phyloP scores from a whole-genome alignment of 305 asterid species.

The Solanum hybrid region DNA sequence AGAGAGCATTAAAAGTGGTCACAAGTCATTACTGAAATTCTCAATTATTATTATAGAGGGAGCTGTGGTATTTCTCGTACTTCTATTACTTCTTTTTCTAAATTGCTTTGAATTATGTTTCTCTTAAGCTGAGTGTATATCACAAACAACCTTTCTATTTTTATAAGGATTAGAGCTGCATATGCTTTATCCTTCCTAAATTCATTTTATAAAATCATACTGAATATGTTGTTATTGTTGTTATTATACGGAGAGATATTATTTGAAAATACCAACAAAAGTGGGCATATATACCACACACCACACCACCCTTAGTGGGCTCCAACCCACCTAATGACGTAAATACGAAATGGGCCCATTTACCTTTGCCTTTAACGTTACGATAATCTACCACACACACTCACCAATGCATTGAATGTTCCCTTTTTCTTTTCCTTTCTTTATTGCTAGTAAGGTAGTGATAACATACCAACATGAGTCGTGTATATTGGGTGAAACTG shows the following conservation, averaged over 20 bases:
- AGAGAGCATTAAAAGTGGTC: conserved; percentile 1
- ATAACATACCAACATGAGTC: neutral
- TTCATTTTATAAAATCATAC: too few relatives aligned
- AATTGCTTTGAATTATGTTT: neutral
- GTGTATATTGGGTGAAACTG: too few relatives aligned
- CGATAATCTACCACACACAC: conserved; percentile 1
- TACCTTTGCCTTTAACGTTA: conserved; percentile 1
- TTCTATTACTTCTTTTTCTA: neutral
- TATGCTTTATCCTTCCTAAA: too few relatives aligned
- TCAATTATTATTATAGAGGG: neutral
- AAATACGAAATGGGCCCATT: conserved; percentile 24
- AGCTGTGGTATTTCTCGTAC: neutral
- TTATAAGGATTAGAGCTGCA: neutral
- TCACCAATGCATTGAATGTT: conserved; percentile 11
- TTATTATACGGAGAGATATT: neutral
- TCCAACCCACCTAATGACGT: conserved; percentile 45
- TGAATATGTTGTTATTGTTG: too few relatives aligned
- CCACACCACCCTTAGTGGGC: conserved; percentile 48
- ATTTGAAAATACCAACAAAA: neutral
- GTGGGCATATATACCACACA: conserved; percentile 11
- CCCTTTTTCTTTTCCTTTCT: neutral
- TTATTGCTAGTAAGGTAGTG: neutral
- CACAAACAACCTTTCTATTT: too few relatives aligned
- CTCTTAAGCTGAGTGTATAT: neutral
- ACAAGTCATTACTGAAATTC: neutral